Evolutionary conservation across 495 filamentous ascomycete genomes (phyloP).

Genomic region (Aspergillus conjunctus): DNA sequence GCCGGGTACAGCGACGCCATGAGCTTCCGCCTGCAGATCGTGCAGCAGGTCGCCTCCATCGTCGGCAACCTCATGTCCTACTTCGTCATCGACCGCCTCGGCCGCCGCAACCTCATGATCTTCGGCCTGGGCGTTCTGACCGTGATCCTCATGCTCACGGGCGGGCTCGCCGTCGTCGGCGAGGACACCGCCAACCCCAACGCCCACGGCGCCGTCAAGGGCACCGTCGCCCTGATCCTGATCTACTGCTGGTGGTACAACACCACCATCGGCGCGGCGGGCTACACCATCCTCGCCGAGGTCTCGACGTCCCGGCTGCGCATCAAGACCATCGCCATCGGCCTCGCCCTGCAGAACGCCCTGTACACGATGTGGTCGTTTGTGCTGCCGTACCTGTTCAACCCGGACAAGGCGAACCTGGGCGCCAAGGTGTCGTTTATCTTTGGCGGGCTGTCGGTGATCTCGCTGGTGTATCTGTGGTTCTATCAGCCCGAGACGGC

Average conservation of each 20-base stretch:
- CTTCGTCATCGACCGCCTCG: constrained; percentile 15
- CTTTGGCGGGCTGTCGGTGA: constrained; percentile 13
- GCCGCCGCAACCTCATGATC: constrained; percentile 16
- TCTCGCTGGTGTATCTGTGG: constrained; percentile 15
- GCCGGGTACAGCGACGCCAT: constrained; percentile 9
- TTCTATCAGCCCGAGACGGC: constrained; percentile 16
- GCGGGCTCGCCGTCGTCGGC: constrained; percentile 13
- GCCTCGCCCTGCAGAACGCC: constrained; percentile 11
- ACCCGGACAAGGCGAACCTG: constrained; percentile 17
- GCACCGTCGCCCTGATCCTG: constrained; percentile 16
- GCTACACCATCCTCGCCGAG: constrained; percentile 15
- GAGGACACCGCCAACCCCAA: background rate
- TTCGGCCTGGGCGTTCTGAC: constrained; percentile 10
- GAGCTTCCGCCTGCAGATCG: constrained; percentile 17
- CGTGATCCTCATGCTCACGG: constrained; percentile 12
- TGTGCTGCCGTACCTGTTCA: constrained; percentile 16
- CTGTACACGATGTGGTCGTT: constrained; percentile 19
- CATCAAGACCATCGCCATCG: constrained; percentile 15
- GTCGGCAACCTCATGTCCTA: constrained; percentile 15
- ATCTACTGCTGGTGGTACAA: constrained; percentile 18
- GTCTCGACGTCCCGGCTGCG: constrained; percentile 10
- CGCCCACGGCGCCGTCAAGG: constrained; percentile 11
- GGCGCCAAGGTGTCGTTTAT: constrained; percentile 17
- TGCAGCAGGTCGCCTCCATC: constrained; percentile 10
- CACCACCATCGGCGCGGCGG: constrained; percentile 12